Percentiles rank a stretch among this genome's conserved stretches.
phyloP scores from a whole-genome alignment of 352 stramenopile genomes.

The Phytophthora pini region DNA sequence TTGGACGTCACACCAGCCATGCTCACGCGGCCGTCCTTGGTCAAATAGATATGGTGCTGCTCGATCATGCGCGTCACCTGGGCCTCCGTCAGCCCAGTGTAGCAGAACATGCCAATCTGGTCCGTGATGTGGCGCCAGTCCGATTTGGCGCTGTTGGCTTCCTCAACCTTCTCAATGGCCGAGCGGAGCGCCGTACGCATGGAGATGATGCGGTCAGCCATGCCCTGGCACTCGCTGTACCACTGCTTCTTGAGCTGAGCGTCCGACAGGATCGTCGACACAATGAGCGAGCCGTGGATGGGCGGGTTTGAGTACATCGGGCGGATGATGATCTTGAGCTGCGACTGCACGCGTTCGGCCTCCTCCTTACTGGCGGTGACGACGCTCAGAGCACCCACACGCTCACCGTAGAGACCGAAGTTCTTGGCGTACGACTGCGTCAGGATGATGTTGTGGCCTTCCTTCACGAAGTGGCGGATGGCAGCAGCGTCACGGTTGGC shows the following conservation, averaged over 20 bases:
- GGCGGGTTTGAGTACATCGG: constrained; percentile 99
- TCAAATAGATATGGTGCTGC: constrained; percentile 99
- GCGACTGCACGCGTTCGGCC: constrained; percentile 94
- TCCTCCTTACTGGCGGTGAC: constrained; percentile 96
- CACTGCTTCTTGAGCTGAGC: constrained; percentile 93
- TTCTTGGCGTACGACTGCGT: constrained; percentile 99
- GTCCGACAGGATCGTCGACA: constrained; percentile 96
- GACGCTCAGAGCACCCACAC: constrained; percentile 96
- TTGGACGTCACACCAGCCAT: constrained; percentile 97
- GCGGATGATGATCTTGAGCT: constrained; percentile 99
- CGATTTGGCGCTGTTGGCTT: constrained; percentile 74
- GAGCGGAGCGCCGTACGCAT: constrained; percentile 92
- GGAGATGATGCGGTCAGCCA: constrained; percentile 95
- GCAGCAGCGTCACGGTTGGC: constrained; percentile 95
- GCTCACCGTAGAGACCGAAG: constrained; percentile 99
- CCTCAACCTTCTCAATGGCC: constrained; percentile 84
- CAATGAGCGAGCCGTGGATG: constrained; percentile 97
- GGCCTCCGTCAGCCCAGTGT: constrained; percentile 95
- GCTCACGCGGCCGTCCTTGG: constrained; percentile 97
- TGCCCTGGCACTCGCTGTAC: constrained; percentile 95
- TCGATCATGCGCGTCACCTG: constrained; percentile 95
- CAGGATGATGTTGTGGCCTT: constrained; percentile 97
- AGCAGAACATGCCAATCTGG: constrained; percentile 99
- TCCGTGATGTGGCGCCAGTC: constrained; percentile 98
- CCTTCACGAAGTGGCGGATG: constrained; percentile 97